phyloP scores from a whole-genome alignment of 2,329 filamentous ascomycete species.

The Thelonectria discophora region DNA sequence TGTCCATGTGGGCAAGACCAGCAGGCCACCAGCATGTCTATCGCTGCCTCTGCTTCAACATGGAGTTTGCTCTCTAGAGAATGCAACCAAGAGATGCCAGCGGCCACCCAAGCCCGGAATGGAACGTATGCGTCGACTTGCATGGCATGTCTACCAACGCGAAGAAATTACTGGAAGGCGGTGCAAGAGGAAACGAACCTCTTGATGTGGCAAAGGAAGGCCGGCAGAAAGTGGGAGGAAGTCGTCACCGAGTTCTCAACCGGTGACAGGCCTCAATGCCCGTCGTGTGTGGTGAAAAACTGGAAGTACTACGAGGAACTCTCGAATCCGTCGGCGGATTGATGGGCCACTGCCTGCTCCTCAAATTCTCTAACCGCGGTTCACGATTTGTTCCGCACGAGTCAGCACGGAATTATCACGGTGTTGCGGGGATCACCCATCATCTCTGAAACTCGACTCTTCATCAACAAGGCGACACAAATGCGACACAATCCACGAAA shows the following conservation, averaged over 20 bases:
- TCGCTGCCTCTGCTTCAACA: constrained; percentile 25
- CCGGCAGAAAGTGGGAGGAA: constrained; percentile 17
- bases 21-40: too few relatives aligned
- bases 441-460: background rate
- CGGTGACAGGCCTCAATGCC: constrained; percentile 36
- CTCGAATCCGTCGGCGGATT: background rate
- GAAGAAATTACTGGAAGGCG: constrained; percentile 34
- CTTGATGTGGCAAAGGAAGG: constrained; percentile 20
- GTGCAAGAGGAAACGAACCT: background rate
- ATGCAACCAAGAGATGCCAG: constrained; percentile 28
- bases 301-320: constrained; percentile 1
- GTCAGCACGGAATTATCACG: too few relatives aligned
- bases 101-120: constrained; percentile 25
- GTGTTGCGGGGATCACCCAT: background rate
- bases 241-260: constrained; percentile 29
- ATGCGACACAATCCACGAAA: constrained; percentile 7
- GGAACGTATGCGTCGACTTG: constrained; percentile 40
- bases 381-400: too few relatives aligned
- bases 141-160: constrained; percentile 33
- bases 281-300: constrained; percentile 28
- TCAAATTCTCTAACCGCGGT: too few relatives aligned
- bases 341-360: background rate
- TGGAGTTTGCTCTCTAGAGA: constrained; percentile 29
- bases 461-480: background rate
- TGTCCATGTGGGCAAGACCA: constrained; percentile 13